phyloP scores from a whole-genome alignment of 129 eudicot species.

The Flaveria sonorensis region DNA sequence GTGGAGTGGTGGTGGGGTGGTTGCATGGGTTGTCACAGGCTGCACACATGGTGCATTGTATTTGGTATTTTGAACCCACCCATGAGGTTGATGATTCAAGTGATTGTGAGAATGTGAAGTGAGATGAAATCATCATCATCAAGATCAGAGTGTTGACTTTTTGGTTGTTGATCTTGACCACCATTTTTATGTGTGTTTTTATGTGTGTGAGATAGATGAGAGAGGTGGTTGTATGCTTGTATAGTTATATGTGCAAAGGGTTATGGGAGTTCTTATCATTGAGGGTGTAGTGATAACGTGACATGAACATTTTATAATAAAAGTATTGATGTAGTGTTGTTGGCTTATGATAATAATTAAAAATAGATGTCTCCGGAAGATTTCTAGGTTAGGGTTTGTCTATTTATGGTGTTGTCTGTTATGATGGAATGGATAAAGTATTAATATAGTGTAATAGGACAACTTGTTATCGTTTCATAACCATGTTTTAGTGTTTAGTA shows the following conservation, averaged over 20 bases:
- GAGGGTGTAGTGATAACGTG: neutral
- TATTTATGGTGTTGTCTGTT: neutral
- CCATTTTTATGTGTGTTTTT: conserved; percentile 15
- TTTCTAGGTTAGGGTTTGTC: neutral
- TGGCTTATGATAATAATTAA: no score
- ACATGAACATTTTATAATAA: no score
- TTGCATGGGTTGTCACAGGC: conserved; percentile 89
- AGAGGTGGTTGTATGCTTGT: neutral
- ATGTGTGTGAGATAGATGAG: neutral
- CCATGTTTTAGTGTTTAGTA: no score
- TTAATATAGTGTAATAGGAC: no score
- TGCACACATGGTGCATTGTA: conserved; percentile 88
- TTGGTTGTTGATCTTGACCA: conserved; percentile 21
- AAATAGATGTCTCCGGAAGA: neutral
- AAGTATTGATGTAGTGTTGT: no score
- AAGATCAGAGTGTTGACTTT: conserved; percentile 33
- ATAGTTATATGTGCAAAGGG: neutral
- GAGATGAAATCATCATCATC: conserved; percentile 17
- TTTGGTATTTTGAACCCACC: conserved; percentile 75
- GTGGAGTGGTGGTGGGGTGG: conserved; percentile 44
- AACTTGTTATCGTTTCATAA: no score
- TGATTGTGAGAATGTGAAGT: neutral
- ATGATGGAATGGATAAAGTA: no score
- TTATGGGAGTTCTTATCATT: conserved; percentile 12
- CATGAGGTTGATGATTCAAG: conserved; percentile 42